Conservation (phyloP, 306 rosid species). For the Cucumis sativus region Cucumber_9930_V3 NC_026655.2:38501-39000, state of each 20-base stretch:
- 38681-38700: neutral
- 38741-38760: neutral
- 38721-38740: neutral
- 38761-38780: neutral
- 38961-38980: too few relatives aligned
- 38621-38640: slow-evolving; percentile 75
- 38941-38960: too few relatives aligned
- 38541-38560: neutral
- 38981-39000: neutral
- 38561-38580: slow-evolving; percentile 32
- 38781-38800: neutral
- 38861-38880: too few relatives aligned
- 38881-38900: too few relatives aligned
- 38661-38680: slow-evolving; percentile 39
- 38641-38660: slow-evolving; percentile 90
- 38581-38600: slow-evolving; percentile 54
- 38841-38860: too few relatives aligned
- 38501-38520: neutral
- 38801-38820: too few relatives aligned
- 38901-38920: too few relatives aligned
- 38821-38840: too few relatives aligned
- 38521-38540: neutral
- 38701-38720: neutral
- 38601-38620: slow-evolving; percentile 56
- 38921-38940: too few relatives aligned